Conservation (phyloP, 257 asterid genomes). For the Penstemon davidsonii region DNA sequence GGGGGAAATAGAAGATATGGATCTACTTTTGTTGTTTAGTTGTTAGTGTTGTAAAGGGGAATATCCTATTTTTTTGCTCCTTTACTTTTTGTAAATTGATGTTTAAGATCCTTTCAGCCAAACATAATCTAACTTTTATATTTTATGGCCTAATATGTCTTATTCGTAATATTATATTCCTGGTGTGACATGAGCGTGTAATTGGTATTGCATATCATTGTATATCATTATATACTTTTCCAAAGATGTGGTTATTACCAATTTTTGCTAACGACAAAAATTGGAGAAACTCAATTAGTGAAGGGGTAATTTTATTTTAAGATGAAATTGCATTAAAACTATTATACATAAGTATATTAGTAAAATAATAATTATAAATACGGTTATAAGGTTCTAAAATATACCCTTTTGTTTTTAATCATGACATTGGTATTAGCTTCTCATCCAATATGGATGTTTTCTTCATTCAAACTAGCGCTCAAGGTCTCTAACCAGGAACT, state of each 20-base stretch:
- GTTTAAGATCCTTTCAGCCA: constrained; percentile 21
- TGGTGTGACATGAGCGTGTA: neutral
- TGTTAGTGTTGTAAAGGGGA: constrained; percentile 37
- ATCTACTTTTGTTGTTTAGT: constrained; percentile 40
- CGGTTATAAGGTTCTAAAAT: neutral
- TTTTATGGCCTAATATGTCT: constrained; percentile 10
- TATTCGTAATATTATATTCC: constrained; percentile 23
- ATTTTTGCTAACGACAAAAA: constrained; percentile 21
- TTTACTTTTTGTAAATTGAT: constrained; percentile 47
- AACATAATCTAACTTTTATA: constrained; percentile 24
- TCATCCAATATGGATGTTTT: neutral
- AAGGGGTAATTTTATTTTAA: neutral
- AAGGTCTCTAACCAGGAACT: no score
- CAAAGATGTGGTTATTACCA: no score
- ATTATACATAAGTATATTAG: no score
- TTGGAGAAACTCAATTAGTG: constrained; percentile 23
- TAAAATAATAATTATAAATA: constrained; percentile 1
- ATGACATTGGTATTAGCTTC: no score
- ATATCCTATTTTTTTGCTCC: constrained; percentile 29
- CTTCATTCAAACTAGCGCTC: neutral
- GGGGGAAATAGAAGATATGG: constrained; percentile 38
- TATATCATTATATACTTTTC: no score
- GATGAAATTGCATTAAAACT: constrained; percentile 4
- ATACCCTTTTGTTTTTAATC: neutral
- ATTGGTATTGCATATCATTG: no score